Evolutionary conservation across 352 stramenopile genomes (phyloP).

Genomic region (Phytophthora hybrid): DNA sequence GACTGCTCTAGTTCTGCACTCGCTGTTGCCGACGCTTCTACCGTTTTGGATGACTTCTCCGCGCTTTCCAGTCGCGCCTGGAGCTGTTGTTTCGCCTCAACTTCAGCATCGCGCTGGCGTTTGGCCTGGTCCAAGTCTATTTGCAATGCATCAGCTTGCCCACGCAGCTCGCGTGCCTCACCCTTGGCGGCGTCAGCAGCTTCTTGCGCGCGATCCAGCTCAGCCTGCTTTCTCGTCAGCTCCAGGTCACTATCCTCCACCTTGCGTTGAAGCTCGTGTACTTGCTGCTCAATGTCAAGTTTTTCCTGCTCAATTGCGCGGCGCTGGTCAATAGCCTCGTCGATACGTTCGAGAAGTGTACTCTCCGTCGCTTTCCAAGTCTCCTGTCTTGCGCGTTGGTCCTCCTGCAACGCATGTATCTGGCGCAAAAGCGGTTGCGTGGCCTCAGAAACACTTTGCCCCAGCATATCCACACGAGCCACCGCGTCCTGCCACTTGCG

Average conservation of each 20-base stretch:
- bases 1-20: constrained; percentile 53
- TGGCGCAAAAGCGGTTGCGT: constrained; percentile 82
- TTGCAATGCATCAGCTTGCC: constrained; percentile 51
- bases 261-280: constrained; percentile 43
- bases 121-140: constrained; percentile 65
- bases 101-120: constrained; percentile 47
- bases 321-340: constrained; percentile 45
- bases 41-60: constrained; percentile 20
- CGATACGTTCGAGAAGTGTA: constrained; percentile 51
- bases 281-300: constrained; percentile 45
- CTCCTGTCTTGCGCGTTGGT: constrained; percentile 65
- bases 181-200: constrained; percentile 31
- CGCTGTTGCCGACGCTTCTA: constrained; percentile 13
- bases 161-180: constrained; percentile 50
- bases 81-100: constrained; percentile 47
- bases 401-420: constrained; percentile 74
- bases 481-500: constrained; percentile 84
- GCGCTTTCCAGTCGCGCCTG: constrained; percentile 37
- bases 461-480: constrained; percentile 71
- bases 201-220: constrained; percentile 51
- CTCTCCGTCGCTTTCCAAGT: constrained; percentile 63
- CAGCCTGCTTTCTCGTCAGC: constrained; percentile 33
- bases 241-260: constrained; percentile 51
- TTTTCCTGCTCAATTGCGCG: constrained; percentile 54
- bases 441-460: constrained; percentile 71